Conservation (phyloP, 768 basidiomycete species). For the Lactifluus echinatus region DNA sequence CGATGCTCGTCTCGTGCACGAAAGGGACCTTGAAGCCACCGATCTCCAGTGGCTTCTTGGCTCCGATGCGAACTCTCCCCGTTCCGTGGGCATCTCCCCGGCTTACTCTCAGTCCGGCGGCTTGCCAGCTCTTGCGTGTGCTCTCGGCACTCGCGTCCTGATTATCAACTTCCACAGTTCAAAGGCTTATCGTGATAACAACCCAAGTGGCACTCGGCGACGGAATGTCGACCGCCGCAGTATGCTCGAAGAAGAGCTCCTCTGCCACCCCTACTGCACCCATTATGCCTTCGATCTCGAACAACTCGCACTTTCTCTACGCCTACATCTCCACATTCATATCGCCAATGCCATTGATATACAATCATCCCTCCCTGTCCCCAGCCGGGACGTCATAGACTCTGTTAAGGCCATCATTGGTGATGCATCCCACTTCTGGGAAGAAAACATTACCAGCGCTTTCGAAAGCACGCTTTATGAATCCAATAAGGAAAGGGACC, state of each 20-base stretch:
- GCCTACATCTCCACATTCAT: constrained; percentile 34
- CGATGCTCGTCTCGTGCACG: constrained; percentile 19
- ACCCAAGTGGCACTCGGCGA: not conserved
- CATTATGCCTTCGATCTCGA: constrained; percentile 49
- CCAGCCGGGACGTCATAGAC: constrained; percentile 33
- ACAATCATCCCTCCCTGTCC: constrained; percentile 38
- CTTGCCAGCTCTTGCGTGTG: constrained; percentile 40
- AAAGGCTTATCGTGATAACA: not conserved
- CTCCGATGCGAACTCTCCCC: constrained; percentile 19
- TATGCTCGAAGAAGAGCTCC: constrained; percentile 33
- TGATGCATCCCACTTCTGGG: constrained; percentile 15
- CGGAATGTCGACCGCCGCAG: constrained; percentile 21
- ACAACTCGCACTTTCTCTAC: constrained; percentile 41
- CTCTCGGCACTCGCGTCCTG: constrained; percentile 27
- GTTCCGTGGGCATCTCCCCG: constrained; percentile 41
- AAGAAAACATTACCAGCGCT: constrained; percentile 20
- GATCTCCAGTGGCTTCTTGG: constrained; percentile 18
- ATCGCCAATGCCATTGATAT: constrained; percentile 48
- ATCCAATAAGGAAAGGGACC: constrained; percentile 9
- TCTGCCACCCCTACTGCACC: constrained; percentile 37
- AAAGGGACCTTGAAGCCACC: constrained; percentile 21
- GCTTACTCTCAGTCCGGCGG: constrained; percentile 37
- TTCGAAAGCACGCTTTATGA: constrained; percentile 21
- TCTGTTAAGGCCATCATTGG: constrained; percentile 31
- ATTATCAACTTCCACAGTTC: constrained; percentile 21